A percentile compares a stretch with the other conserved stretches of the same genome.
These are phyloP conservation scores for Maudiozyma serrabonitensis DNA, from an alignment of 805 yeast genomes.

Conservation along the genomic window DNA sequence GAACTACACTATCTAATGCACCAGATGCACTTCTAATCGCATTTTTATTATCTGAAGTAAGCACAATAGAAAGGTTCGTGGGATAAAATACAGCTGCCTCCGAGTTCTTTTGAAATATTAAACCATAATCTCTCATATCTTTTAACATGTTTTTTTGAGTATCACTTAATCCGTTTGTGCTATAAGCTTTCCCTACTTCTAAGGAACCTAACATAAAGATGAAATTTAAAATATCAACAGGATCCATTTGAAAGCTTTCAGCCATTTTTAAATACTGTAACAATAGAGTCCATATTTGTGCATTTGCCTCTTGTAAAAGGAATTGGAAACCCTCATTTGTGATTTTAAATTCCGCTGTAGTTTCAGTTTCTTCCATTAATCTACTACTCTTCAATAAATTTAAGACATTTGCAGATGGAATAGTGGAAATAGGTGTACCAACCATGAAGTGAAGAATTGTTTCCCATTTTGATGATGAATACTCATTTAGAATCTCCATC, in stretches of 20 bases:
- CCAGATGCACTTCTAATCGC: conserved; percentile 57
- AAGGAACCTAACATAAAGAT: conserved; percentile 88
- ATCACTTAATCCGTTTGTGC: conserved; percentile 55
- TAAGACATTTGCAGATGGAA: conserved; percentile 78
- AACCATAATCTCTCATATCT: conserved; percentile 84
- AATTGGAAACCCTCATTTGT: conserved; percentile 94
- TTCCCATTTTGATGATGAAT: conserved; percentile 89
- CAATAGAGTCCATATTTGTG: conserved; percentile 89
- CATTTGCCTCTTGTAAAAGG: conserved; percentile 79
- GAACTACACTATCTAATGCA: conserved; percentile 61
- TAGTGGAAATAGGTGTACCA: conserved; percentile 63
- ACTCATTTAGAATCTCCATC: conserved; percentile 52
- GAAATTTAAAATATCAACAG: conserved; percentile 90
- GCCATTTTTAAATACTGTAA: conserved; percentile 82
- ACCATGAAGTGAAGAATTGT: conserved; percentile 95
- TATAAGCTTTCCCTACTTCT: conserved; percentile 82
- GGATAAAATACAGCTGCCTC: conserved; percentile 69
- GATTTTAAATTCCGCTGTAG: conserved; percentile 44
- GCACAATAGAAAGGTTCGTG: conserved; percentile 78
- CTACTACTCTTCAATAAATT: conserved; percentile 70
- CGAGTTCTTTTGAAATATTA: conserved; percentile 61
- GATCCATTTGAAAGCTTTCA: conserved; percentile 80
- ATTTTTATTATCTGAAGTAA: conserved; percentile 74
- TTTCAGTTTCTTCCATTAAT: conserved; percentile 61
- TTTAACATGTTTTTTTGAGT: conserved; percentile 82